Evolutionary conservation across 2,329 filamentous ascomycete genomes (phyloP), one percentile per base, ranked within the genome.

Genomic region (Colletotrichum sidae): DNA sequence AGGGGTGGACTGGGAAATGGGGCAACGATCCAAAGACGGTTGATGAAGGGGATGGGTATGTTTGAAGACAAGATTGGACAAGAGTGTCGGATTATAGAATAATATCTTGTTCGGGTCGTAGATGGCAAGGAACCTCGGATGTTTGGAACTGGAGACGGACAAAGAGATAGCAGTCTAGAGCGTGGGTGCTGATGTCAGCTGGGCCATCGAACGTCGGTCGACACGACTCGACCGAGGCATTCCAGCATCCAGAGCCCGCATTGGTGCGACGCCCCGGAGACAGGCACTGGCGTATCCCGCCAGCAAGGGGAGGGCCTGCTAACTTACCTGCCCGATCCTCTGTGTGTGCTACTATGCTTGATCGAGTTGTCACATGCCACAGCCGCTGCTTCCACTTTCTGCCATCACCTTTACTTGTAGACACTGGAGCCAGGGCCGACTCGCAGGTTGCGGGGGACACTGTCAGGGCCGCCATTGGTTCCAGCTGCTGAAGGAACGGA

Each of bases 181-280:
- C 34, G 13, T 42, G 55, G 55, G 55, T 55, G 62, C 64, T 67
- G 64, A 65, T 64, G 64, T 64, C 64, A 67, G 64, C 64, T 67
- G 55, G 59, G 41, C 46, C 37, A 38, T 41, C 38, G 49, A 42
- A 38, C 10, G 25, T 25, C 25, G 4, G 25, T 25, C 25, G 25
- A 25, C 25, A 5, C 25, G 25, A 25, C 37, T 38, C 60, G 64
- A 55, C 64, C 64, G 64, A 67, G 64, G 64, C 64, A 65, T 55
- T 62, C 52, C 58, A 51, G 53, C 42, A 34, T 25, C 25, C 4
- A 25, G 4, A 25, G 25, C 25, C 25, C 62, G 62, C 58, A 62
- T 56, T 65, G 62, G 62, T 56, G 52, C 62, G 47, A 57, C 62
- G 15, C 47, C 33, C 57, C 17, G n/a, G 62, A 49, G n/a, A 34